These are phyloP conservation scores for Scheffersomyces titani DNA, from an alignment of 1,139 yeast genomes.

Conservation along the genomic window DNA sequence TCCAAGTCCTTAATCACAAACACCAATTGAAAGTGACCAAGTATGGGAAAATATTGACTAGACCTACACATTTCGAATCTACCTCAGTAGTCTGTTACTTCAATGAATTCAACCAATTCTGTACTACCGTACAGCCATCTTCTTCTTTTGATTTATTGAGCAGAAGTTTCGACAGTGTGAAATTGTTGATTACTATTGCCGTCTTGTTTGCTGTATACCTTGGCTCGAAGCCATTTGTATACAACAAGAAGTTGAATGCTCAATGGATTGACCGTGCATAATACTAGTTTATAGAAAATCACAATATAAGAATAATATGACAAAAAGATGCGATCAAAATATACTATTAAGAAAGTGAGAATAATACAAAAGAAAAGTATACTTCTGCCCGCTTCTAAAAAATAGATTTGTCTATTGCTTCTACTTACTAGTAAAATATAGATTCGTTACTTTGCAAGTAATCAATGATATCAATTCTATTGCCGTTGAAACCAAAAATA, in stretches of 20 bases:
- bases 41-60: constrained; percentile 43
- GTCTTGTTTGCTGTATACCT: constrained; percentile 45
- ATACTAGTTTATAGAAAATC: neutral
- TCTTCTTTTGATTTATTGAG: constrained; percentile 78
- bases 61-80: constrained; percentile 77
- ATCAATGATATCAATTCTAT: constrained; percentile 21
- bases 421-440: constrained; percentile 11
- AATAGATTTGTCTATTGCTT: constrained; percentile 1
- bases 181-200: constrained; percentile 61
- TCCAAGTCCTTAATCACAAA: constrained; percentile 39
- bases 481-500: constrained; percentile 25
- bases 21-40: constrained; percentile 38
- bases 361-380: neutral
- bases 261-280: constrained; percentile 19
- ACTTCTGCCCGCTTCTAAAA: neutral
- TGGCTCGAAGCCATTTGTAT: constrained; percentile 21
- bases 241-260: constrained; percentile 19
- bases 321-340: neutral
- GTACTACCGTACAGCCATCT: constrained; percentile 79
- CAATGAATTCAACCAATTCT: constrained; percentile 68
- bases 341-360: neutral
- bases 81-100: constrained; percentile 70
- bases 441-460: constrained; percentile 20
- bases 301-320: neutral
- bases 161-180: constrained; percentile 64